Conservation (phyloP, 345 rosid species). For the Arabis hirsuta region DNA sequence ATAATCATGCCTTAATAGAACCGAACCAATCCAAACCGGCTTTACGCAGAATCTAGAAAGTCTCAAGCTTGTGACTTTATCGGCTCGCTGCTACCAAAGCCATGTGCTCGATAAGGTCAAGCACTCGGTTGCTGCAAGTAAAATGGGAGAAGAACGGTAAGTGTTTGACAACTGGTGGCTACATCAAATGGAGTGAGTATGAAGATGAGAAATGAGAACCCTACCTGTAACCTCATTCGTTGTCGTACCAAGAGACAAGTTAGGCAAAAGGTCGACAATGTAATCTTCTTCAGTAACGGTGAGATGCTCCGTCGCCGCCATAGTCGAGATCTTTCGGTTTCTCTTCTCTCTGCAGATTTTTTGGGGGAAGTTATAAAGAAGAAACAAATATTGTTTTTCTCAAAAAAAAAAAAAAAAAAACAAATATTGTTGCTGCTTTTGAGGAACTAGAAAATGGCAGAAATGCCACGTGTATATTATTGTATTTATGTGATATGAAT, state of each 20-base stretch:
- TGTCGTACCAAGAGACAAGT: slow-evolving; percentile 95
- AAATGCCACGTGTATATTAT: background rate
- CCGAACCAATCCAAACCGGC: slow-evolving; percentile 11
- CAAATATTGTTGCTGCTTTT: slow-evolving; percentile 24
- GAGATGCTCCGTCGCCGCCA: slow-evolving; percentile 34
- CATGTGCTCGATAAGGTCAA: slow-evolving; percentile 96
- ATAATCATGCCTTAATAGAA: too few relatives aligned
- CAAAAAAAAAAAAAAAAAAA: too few relatives aligned
- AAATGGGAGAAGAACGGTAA: slow-evolving; percentile 13
- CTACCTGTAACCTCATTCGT: slow-evolving; percentile 99
- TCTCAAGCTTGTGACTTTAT: slow-evolving; percentile 34
- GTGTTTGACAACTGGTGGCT: background rate
- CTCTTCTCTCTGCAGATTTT: slow-evolving; percentile 18
- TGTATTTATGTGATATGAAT: background rate
- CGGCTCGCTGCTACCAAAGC: slow-evolving; percentile 74
- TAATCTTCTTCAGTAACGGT: slow-evolving; percentile 28
- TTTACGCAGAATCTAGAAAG: background rate
- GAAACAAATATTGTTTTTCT: too few relatives aligned
- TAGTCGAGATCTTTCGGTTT: background rate
- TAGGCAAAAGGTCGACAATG: slow-evolving; percentile 41
- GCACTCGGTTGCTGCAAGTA: slow-evolving; percentile 87
- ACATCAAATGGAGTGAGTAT: background rate
- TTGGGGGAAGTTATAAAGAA: slow-evolving; percentile 30
- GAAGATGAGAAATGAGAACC: background rate
- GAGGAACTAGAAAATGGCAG: background rate